A percentile compares a stretch with the other conserved stretches of the same genome.
Evolutionary conservation across 495 filamentous ascomycete species (phyloP).

Genomic region (Tuber borchii): DNA sequence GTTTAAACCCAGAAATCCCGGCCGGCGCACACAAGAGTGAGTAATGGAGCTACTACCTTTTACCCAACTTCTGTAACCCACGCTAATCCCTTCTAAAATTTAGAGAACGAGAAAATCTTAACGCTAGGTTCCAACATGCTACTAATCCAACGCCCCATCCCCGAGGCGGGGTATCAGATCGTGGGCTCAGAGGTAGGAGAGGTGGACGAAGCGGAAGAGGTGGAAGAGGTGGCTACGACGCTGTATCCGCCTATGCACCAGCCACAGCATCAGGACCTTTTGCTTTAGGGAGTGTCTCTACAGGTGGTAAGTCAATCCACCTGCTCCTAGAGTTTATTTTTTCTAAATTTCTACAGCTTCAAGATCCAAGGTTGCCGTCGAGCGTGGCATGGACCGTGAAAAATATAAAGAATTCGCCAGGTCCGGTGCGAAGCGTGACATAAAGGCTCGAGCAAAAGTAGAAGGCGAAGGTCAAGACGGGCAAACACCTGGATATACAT

Average conservation of each 20-base stretch:
- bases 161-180: conserved; percentile 9
- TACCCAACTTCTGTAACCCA: neutral
- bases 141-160: conserved; percentile 11
- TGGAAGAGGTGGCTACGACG: conserved; percentile 11
- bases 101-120: conserved; percentile 37
- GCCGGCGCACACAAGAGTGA: conserved; percentile 34
- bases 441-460: conserved; percentile 7
- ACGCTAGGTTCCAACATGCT: conserved; percentile 28
- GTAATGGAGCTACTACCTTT: neutral
- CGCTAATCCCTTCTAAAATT: conserved; percentile 5
- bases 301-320: conserved; percentile 11
- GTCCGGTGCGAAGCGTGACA: neutral
- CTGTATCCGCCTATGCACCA: neutral
- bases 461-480: conserved; percentile 11
- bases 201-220: conserved; percentile 28
- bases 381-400: conserved; percentile 21
- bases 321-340: neutral
- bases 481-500: conserved; percentile 10
- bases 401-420: conserved; percentile 2
- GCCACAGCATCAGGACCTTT: conserved; percentile 33
- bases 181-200: conserved; percentile 20
- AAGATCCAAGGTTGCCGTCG: conserved; percentile 26
- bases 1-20: conserved; percentile 34
- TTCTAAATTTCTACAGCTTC: conserved; percentile 13
- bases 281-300: conserved; percentile 32